These are phyloP conservation scores for Calonectria hongkongensis DNA, from an alignment of 2,329 filamentous ascomycete species.

Conservation along the genomic window DNA sequence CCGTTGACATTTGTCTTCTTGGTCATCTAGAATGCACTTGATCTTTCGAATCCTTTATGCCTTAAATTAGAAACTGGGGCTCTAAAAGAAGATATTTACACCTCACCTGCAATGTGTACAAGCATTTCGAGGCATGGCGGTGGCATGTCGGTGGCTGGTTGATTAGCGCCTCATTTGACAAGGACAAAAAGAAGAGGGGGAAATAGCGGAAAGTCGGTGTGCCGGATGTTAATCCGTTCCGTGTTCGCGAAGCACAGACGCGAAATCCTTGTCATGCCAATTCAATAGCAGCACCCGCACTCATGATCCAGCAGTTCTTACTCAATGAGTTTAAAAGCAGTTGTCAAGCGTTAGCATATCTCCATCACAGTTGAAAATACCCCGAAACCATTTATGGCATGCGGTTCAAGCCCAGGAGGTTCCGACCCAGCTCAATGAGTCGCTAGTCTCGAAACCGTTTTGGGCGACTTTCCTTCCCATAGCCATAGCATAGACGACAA, in stretches of 20 bases:
- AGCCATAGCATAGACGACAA: neutral
- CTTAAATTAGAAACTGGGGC: neutral
- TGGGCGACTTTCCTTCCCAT: neutral
- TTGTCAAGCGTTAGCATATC: too few relatives aligned
- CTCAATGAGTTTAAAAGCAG: too few relatives aligned
- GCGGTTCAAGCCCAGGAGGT: neutral
- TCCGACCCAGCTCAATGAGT: neutral
- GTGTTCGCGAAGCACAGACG: neutral
- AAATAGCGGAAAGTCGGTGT: neutral
- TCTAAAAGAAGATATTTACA: neutral
- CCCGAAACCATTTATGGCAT: neutral
- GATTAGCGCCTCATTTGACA: neutral
- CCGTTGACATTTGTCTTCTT: neutral
- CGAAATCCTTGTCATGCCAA: too few relatives aligned
- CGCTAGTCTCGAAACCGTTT: neutral
- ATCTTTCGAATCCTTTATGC: neutral
- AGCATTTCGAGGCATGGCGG: conserved; percentile 13
- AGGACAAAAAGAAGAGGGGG: neutral
- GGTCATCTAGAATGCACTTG: conserved; percentile 5
- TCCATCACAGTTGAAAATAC: too few relatives aligned
- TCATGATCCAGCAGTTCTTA: too few relatives aligned
- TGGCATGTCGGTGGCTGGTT: neutral
- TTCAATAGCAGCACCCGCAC: too few relatives aligned
- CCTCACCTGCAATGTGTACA: conserved; percentile 21
- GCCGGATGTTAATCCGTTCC: conserved; percentile 3